Base-by-base conservation (phyloP, 331 rosid genomes). In the Pyrus hybrid region DNA sequence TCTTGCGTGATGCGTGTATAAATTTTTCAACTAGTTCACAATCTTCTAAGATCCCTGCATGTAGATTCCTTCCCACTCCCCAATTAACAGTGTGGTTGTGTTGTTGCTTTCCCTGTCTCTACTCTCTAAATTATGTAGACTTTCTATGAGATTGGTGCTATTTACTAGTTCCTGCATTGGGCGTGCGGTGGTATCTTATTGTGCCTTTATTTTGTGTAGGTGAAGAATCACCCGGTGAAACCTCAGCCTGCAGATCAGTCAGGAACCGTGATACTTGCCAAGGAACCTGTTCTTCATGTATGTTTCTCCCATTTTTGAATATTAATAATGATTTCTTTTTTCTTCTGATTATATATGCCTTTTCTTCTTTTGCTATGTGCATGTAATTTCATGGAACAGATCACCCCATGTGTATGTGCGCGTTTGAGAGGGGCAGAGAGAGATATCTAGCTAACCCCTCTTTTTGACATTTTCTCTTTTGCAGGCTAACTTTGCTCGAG, bases 221-320 rank as follows among this genome's bases (percentile, higher is more conserved):
- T 92, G 2, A 95, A 92, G 87, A 91, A 78, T 70, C 99, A 92
- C 81, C 99, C 99, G 0, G 96, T 95, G 60, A 92, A 95, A 90
- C 78, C 96, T 83, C 98, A 95, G 82, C 86, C 92, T 56, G 80
- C 87, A 7, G 98, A 95, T 71, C 92, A 77, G 73, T 76, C 99
- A 2, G 99, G 99, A 83, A 92, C 90, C 17, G 79, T 91, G 82
- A 92, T 95, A 77, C 99, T 92, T 68, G 86, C 99, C 21, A 95
- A 88, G 85, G 98, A 91, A 76, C 99, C 99, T 22, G 91, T 91
- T 77, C 91, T 95, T 68, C 87, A 92, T 86, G 99, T 95, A 91
- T 41, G 84, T 74, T 80, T 70, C 37, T 35, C 63, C 72, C 41
- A 37, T 26, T 67, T 71, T 47, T 76, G 17, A 8, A 13, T 32